Evolutionary conservation across 305 asterid species (phyloP), one percentile per base, ranked within the genome.

Genomic region (Rubia occidens): DNA sequence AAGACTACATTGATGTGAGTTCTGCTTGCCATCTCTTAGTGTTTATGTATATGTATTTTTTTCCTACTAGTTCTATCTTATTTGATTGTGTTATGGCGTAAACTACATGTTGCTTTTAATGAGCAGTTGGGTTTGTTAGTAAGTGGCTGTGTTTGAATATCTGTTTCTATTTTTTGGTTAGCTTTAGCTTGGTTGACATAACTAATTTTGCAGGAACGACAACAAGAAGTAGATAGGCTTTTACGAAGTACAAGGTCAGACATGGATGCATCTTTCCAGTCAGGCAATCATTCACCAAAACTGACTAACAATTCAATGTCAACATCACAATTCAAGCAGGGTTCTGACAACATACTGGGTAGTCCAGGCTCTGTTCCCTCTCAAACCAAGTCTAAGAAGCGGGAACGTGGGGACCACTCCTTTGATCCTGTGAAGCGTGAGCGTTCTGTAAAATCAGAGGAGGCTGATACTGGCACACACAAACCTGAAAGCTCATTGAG

Each of bases 321-420:
- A 43, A 55, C 85, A 51, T 78, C 82, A 32, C 95, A 88, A 77
- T 75, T 77, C 74, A 88, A 85, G 76, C 68, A 80, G 66, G 85
- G 78, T 70, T 74, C 85, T 17, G 93, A 88, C 60, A 82, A 72
- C 71, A 75, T 77, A 56, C 95, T 84, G 72, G 81, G 78, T 73
- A 80, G 81, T 69, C 79, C 75, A 40, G 73, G 80, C 74, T 81
- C 90, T 45, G 74, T 77, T 67, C 89, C 86, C 73, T 72, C 91
- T 71, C 96, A 87, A 67, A 75, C 67, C n/a, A 94, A 89, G 82
- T 95, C 93, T 67, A 94, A 87, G 84, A 94, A 88, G 83, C 85
- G 99, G 83, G 99, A 89, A 76, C 84, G 95, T 74, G 92, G 86
- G 43, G 97, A 89, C 74, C 90, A 84, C 44, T 70, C 78, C 68